These are phyloP conservation scores for Picochlorum costavermella DNA, from an alignment of 139 green algal species.

Conservation along the genomic window DNA sequence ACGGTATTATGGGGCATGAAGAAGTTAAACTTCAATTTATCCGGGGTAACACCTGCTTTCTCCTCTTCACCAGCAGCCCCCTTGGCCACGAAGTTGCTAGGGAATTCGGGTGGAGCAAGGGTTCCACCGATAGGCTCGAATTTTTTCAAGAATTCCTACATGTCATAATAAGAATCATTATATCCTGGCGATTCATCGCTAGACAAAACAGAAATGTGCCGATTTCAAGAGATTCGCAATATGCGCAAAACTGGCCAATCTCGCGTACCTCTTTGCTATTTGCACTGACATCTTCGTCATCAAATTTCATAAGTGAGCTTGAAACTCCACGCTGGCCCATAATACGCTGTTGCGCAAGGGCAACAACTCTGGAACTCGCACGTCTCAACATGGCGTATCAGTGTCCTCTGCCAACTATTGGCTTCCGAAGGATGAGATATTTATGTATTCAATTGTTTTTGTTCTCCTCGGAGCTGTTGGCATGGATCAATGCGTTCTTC, in stretches of 20 bases:
- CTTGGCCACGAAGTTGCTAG: constrained; percentile 35
- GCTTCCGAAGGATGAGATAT: too few relatives aligned
- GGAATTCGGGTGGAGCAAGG: constrained; percentile 27
- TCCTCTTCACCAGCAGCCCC: constrained; percentile 4
- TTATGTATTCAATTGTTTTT: too few relatives aligned
- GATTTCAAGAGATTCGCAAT: constrained; percentile 1
- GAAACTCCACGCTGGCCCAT: not conserved
- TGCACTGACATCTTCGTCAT: too few relatives aligned
- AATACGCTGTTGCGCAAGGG: too few relatives aligned
- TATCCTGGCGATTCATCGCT: not conserved
- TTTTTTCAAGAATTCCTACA: constrained; percentile 36
- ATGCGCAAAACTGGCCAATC: not conserved
- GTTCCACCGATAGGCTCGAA: constrained; percentile 30
- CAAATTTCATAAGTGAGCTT: too few relatives aligned
- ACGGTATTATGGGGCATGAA: constrained; percentile 60
- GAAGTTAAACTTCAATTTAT: constrained; percentile 79
- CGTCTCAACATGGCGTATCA: too few relatives aligned
- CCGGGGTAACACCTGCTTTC: constrained; percentile 29
- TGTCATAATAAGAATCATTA: not conserved
- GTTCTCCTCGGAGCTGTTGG: too few relatives aligned
- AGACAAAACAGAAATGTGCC: not conserved
- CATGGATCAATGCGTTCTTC: too few relatives aligned
- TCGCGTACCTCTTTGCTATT: too few relatives aligned
- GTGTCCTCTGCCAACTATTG: not conserved
- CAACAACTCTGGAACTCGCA: too few relatives aligned